phyloP scores from a whole-genome alignment of 2,329 filamentous ascomycete species.

The Pseudonectria buxi region DNA sequence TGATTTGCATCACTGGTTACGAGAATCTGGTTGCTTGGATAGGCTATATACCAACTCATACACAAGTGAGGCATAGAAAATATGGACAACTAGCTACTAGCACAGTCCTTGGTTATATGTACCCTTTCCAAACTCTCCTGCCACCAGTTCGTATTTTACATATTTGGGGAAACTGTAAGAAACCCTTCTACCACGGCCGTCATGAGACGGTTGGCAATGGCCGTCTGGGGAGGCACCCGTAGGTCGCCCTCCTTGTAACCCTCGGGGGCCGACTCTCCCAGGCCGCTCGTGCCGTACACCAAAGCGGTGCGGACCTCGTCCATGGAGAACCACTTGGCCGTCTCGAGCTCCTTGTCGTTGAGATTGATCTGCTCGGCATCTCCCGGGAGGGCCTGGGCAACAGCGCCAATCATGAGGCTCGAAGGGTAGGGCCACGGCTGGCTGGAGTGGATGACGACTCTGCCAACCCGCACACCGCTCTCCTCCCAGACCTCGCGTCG shows the following conservation, averaged over 20 bases:
- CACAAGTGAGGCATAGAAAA: too few species aligned
- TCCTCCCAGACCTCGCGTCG: conserved; percentile 83
- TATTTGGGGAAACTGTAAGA: conserved; percentile 48
- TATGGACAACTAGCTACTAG: too few species aligned
- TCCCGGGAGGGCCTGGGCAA: conserved; percentile 71
- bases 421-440: conserved; percentile 86
- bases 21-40: too few species aligned
- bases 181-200: conserved; percentile 72
- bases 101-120: too few species aligned
- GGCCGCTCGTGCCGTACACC: conserved; percentile 52
- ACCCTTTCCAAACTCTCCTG: not conserved
- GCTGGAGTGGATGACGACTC: conserved; percentile 74
- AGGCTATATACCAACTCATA: too few species aligned
- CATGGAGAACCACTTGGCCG: conserved; percentile 79
- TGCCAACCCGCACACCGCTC: conserved; percentile 66
- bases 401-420: conserved; percentile 78
- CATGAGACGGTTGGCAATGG: conserved; percentile 88
- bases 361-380: conserved; percentile 73
- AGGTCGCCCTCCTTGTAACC: conserved; percentile 71
- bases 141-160: conserved; percentile 26
- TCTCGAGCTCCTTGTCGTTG: conserved; percentile 86
- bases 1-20: too few species aligned
- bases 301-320: conserved; percentile 76
- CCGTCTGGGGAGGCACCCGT: conserved; percentile 75
- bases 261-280: conserved; percentile 57